A percentile compares a stretch with the other conserved stretches of the same genome.
phyloP scores from a whole-genome alignment of 345 rosid species.

The Crucihimalaya himalaica region DNA sequence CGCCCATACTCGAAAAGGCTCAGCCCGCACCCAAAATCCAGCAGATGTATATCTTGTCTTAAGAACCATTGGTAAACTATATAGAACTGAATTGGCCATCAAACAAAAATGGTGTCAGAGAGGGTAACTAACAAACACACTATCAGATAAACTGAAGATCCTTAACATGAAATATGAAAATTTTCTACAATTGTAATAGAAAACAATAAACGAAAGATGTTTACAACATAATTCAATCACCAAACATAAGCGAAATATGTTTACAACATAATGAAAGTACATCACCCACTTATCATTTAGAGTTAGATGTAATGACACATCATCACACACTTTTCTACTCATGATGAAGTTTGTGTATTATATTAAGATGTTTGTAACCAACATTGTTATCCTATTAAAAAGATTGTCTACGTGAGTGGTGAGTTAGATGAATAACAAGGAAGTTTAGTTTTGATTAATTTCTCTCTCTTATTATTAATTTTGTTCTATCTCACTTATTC shows the following conservation, averaged over 20 bases:
- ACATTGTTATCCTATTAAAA: too few relatives aligned
- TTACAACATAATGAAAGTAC: too few relatives aligned
- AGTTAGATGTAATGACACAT: too few relatives aligned
- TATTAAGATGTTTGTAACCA: too few relatives aligned
- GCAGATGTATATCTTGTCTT: conserved; percentile 83
- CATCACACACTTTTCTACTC: too few relatives aligned
- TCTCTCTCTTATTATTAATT: too few relatives aligned
- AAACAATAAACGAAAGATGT: neutral
- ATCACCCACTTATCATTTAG: too few relatives aligned
- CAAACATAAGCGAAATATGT: neutral
- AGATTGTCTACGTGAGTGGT: too few relatives aligned
- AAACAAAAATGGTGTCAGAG: neutral
- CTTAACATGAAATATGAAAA: neutral
- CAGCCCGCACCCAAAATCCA: conserved; percentile 89
- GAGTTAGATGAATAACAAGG: too few relatives aligned
- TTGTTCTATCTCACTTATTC: too few relatives aligned
- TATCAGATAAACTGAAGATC: neutral
- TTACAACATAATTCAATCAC: neutral
- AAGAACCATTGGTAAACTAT: conserved; percentile 63
- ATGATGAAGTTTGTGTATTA: too few relatives aligned
- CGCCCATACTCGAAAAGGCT: conserved; percentile 62
- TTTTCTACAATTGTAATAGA: neutral
- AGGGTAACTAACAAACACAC: neutral
- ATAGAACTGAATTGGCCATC: conserved; percentile 55
- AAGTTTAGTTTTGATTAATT: too few relatives aligned